Base-by-base conservation (phyloP, 1,284 basidiomycete species). In the Crocinoboletus sp. region DNA sequence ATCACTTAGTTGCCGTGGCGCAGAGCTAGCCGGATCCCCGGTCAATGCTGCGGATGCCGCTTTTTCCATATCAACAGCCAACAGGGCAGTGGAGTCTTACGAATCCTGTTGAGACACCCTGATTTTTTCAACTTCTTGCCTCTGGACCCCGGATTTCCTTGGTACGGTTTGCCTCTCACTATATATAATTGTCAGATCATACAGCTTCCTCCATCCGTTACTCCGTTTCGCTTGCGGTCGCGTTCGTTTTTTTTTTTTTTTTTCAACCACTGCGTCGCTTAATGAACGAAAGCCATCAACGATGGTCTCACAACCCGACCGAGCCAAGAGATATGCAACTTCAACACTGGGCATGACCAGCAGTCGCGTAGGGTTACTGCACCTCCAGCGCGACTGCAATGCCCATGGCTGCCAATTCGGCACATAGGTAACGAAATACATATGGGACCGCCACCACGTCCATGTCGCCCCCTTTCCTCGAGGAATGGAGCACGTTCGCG, bases 381-480 rank as follows among this genome's bases (percentile, higher is more conserved):
- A 89, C 76, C 63, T 85, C 80, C 38, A 91, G 61, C 23, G 87
- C 86, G 39, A 91, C 76, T n/a, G 82, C 78, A 51, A 91, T 90
- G 22, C 87, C 87, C 89, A 91, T 91, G 5, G 87, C 81, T 19
- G 87, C 89, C 43, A 91, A 64, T 63, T 91, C 87, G 6, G 87
- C 87, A 61, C 89, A 91, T 7, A 94, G 74, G 65, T 93, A 91
- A 43, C 90, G 76, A 69, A 94, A 94, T 37, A 97, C 95, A 62
- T 93, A 99, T 6, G 96, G 96, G 19, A 99, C 82, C 6, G 95
- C 95, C 42, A 97, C 82, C 34, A 97, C 85, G 64, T 96, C 94
- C 64, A 96, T 78, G 58, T 92, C 83, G 5, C 86, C 83, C 31
- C 84, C 84, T 68, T 82, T 83, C 55, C 68, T 68, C 28, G 70